Evolutionary conservation across 2,329 filamentous ascomycete genomes (phyloP).

Genomic region (Epichloe gansuensis): DNA sequence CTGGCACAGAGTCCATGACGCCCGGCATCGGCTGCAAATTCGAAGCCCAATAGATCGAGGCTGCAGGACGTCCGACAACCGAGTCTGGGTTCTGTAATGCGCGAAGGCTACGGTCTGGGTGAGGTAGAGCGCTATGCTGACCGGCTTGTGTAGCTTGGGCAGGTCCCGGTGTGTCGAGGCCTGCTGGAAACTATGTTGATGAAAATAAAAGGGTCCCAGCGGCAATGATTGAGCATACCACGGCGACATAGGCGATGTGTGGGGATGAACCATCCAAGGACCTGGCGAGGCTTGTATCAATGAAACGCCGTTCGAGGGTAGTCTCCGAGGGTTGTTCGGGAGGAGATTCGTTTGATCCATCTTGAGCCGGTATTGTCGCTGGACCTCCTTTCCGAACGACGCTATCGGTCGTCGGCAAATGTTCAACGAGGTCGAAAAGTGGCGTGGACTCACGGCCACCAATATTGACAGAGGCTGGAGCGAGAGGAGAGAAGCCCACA

Average conservation of each 20-base stretch:
- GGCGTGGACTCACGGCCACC: background rate
- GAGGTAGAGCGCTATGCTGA: conserved; percentile 5
- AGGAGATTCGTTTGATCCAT: conserved; percentile 20
- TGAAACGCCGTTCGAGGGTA: conserved; percentile 15
- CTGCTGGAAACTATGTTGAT: background rate
- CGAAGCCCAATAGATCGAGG: background rate
- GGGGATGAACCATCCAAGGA: conserved; percentile 15
- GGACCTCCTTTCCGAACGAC: background rate
- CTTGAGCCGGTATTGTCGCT: conserved; percentile 1
- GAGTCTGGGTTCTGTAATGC: background rate
- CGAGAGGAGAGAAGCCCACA: background rate
- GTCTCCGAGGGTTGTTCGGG: conserved; percentile 12
- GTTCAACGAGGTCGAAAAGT: background rate
- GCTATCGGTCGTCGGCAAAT: background rate
- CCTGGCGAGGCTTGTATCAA: conserved; percentile 14
- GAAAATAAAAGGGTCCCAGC: background rate
- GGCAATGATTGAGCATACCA: conserved; percentile 12
- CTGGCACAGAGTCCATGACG: background rate
- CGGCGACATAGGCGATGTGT: conserved; percentile 11
- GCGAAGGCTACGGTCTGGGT: conserved; percentile 2
- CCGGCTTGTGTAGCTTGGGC: background rate
- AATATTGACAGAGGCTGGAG: background rate
- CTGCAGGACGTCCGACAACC: background rate
- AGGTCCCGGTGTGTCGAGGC: background rate
- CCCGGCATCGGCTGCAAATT: background rate